phyloP scores from a whole-genome alignment of 345 rosid species.

The Brassica carinata region DNA sequence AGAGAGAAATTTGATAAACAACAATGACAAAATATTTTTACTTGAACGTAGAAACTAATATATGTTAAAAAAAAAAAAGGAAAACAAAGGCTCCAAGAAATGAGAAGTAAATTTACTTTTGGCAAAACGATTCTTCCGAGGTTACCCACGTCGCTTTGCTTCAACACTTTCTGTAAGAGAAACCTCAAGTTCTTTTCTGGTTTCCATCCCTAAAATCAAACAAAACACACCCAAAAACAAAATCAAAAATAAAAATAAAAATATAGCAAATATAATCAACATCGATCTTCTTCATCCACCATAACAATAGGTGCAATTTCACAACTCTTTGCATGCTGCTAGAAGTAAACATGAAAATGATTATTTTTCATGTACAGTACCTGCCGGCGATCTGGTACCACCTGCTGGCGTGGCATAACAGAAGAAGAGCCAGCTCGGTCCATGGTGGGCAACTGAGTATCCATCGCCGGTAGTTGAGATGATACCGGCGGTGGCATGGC shows the following conservation, averaged over 20 bases:
- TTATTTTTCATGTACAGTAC: conserved; percentile 39
- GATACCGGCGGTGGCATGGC: conserved; percentile 16
- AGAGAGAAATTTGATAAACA: neutral
- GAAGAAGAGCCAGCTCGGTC: conserved; percentile 45
- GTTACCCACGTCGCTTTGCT: conserved; percentile 98
- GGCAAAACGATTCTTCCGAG: conserved; percentile 96
- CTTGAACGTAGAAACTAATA: neutral
- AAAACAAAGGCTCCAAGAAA: conserved; percentile 25
- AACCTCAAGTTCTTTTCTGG: conserved; percentile 91
- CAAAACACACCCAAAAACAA: neutral
- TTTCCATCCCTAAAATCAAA: conserved; percentile 70
- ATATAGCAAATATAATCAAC: conserved; percentile 9
- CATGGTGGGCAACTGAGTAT: conserved; percentile 31
- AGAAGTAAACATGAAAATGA: neutral
- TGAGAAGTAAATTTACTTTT: conserved; percentile 50
- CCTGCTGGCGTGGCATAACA: conserved; percentile 56
- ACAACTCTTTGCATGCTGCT: neutral
- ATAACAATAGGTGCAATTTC: neutral
- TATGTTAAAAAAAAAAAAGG: neutral
- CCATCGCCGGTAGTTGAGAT: conserved; percentile 31
- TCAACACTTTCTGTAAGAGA: conserved; percentile 93
- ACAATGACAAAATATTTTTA: neutral
- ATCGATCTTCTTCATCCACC: conserved; percentile 9
- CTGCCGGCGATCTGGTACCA: conserved; percentile 66
- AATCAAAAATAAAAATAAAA: neutral